phyloP scores from a whole-genome alignment of 2,329 filamentous ascomycete species.

The Aureobasidium sp. region DNA sequence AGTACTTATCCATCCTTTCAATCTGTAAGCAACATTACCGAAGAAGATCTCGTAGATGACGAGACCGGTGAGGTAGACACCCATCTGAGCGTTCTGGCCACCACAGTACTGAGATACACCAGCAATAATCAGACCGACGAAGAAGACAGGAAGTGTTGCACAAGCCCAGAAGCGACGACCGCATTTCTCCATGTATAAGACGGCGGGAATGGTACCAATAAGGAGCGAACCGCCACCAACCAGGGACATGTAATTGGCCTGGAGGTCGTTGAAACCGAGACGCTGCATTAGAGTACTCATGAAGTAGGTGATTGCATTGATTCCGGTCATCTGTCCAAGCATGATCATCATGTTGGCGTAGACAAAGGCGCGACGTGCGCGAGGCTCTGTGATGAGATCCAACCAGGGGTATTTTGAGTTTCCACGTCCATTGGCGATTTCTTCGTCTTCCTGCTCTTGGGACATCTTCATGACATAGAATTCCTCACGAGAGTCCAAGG shows the following conservation, averaged over 20 bases:
- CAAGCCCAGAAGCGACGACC: constrained; percentile 70
- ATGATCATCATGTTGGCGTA: constrained; percentile 66
- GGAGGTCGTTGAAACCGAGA: constrained; percentile 57
- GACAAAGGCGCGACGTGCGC: constrained; percentile 58
- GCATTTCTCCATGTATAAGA: constrained; percentile 61
- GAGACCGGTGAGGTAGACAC: constrained; percentile 60
- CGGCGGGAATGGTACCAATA: constrained; percentile 35
- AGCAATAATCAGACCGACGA: constrained; percentile 61
- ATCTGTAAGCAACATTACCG: too few relatives aligned
- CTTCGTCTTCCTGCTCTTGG: constrained; percentile 49
- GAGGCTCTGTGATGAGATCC: constrained; percentile 65
- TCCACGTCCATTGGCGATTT: constrained; percentile 43
- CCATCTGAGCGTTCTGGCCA: constrained; percentile 42
- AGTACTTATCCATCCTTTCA: too few relatives aligned
- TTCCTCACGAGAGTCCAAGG: constrained; percentile 55
- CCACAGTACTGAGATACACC: constrained; percentile 56
- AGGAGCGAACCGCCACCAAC: constrained; percentile 63
- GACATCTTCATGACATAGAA: constrained; percentile 66
- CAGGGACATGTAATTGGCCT: constrained; percentile 67
- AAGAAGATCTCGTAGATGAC: constrained; percentile 62
- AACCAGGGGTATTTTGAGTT: constrained; percentile 60
- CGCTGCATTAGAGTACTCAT: constrained; percentile 61
- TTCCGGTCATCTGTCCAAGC: constrained; percentile 56
- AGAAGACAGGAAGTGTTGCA: constrained; percentile 64
- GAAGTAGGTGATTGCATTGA: constrained; percentile 67